Evolutionary conservation across 2,329 filamentous ascomycete genomes (phyloP), one percentile per base, ranked within the genome.

Genomic region (Xylariaceae sp.): DNA sequence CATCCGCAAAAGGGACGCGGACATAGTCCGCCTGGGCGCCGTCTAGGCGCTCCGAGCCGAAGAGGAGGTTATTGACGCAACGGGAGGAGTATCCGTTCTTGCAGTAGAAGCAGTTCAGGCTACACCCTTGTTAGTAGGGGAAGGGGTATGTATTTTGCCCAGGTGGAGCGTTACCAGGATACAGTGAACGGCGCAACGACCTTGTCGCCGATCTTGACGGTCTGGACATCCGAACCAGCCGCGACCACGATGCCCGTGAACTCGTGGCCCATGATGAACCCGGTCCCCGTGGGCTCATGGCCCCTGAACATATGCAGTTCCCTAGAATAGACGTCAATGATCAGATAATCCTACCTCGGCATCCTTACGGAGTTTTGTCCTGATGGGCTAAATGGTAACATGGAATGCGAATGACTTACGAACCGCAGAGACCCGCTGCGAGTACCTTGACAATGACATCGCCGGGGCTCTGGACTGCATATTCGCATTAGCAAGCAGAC

Each of bases 241-340:
- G 88, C 83, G 39, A 86, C 81, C 8, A 96, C 84, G 23, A 80
- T 82, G 4, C 92, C 92, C 1, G 89, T 90, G 70, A 96, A 95
- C 71, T 96, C 92, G 72, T 96, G 92, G 60, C 91, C 89, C 88
- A 86, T 86, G 57, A 85, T 81, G 67, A 83, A 84, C 30, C 80
- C 83, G 0, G 88, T 83, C 0, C 74, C 79, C 5, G 86, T 88
- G 23, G 85, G 81, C 70, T 96, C 86, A 68, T 91, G 87, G 42
- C 92, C 92, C 51, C 92, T 88, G 76, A 87, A 96, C 56, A 90
- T 86, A 74, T 96, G 92, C 44, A 96, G 80, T 71, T 96, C 92
- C 70, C 89, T 92, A 64, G 54, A 30, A 5, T 30, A 30, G 5
- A 49, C 39, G 49, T 6, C 5, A 45, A 50, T 47, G 42, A 49